Evolutionary conservation across 148 eudicot species (phyloP).

Genomic region (Diospyros lotus): DNA sequence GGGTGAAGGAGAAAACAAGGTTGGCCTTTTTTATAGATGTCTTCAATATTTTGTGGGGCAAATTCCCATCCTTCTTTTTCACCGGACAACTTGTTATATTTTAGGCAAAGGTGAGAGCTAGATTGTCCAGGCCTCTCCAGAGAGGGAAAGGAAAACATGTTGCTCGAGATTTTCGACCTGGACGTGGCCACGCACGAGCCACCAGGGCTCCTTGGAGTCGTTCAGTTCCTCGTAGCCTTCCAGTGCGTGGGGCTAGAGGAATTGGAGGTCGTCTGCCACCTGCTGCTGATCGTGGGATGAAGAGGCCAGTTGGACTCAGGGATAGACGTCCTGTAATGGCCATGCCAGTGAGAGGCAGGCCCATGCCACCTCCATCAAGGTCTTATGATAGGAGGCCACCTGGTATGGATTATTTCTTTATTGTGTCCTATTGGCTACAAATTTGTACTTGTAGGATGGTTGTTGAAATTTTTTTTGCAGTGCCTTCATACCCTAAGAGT

Average conservation of each 20-base stretch:
- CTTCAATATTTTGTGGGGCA: slow-evolving; percentile 3
- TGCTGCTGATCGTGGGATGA: slow-evolving; percentile 45
- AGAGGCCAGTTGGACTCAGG: slow-evolving; percentile 53
- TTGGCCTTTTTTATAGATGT: slow-evolving; percentile 19
- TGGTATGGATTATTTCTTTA: slow-evolving; percentile 41
- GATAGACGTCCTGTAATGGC: slow-evolving; percentile 62
- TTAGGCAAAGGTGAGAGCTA: slow-evolving; percentile 90
- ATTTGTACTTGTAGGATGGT: not conserved
- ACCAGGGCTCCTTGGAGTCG: slow-evolving; percentile 78
- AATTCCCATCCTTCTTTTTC: not conserved
- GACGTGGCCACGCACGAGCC: slow-evolving; percentile 44
- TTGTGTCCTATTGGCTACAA: not conserved
- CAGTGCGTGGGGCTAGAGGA: slow-evolving; percentile 51
- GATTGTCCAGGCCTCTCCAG: slow-evolving; percentile 89
- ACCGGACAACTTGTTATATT: not conserved
- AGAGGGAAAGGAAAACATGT: slow-evolving; percentile 70
- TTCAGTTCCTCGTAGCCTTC: slow-evolving; percentile 53
- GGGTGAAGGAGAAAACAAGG: slow-evolving; percentile 92
- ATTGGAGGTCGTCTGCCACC: slow-evolving; percentile 48
- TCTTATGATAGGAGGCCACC: slow-evolving; percentile 86
- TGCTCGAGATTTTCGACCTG: slow-evolving; percentile 51
- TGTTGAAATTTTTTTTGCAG: slow-evolving; percentile 32
- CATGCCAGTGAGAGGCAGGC: slow-evolving; percentile 61
- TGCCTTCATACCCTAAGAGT: slow-evolving; percentile 74
- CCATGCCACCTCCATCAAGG: slow-evolving; percentile 66